These are phyloP conservation scores for Rosa lucieae DNA, from an alignment of 306 rosid genomes.

Conservation along the genomic window DNA sequence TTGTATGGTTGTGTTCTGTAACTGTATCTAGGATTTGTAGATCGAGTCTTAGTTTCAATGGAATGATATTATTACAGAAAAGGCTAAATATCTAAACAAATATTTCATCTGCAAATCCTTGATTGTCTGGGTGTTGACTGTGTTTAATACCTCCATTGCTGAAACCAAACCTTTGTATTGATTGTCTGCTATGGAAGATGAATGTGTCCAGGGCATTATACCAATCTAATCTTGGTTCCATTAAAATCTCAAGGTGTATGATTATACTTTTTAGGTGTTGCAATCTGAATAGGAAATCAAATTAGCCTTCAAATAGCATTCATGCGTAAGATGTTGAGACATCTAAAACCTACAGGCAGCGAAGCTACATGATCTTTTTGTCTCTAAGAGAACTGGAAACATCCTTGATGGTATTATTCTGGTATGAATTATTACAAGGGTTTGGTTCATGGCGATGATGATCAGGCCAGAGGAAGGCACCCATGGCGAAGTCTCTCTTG, in stretches of 20 bases:
- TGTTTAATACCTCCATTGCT: background rate
- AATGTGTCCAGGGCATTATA: background rate
- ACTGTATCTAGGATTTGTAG: conserved; percentile 24
- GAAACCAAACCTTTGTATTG: too few relatives aligned
- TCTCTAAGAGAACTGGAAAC: conserved; percentile 10
- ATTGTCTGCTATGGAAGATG: background rate
- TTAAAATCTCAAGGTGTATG: background rate
- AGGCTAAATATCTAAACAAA: background rate
- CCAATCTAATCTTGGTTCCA: background rate
- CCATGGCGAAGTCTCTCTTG: conserved; percentile 71
- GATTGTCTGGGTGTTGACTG: background rate
- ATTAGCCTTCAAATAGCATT: too few relatives aligned
- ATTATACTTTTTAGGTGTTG: background rate
- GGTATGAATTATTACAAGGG: background rate
- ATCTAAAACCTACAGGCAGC: background rate
- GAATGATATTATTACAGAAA: conserved; percentile 4
- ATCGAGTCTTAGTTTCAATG: conserved; percentile 7
- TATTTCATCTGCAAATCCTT: background rate
- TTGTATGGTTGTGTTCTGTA: conserved; percentile 14
- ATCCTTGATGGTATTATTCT: conserved; percentile 1
- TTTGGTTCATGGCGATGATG: conserved; percentile 13
- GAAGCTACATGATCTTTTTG: conserved; percentile 20
- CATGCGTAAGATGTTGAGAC: background rate
- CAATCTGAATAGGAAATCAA: background rate
- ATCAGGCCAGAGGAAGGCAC: conserved; percentile 77